A percentile compares a stretch with the other conserved stretches of the same genome.
phyloP scores from a whole-genome alignment of 495 filamentous ascomycete genomes.

The Podospora comata region DNA sequence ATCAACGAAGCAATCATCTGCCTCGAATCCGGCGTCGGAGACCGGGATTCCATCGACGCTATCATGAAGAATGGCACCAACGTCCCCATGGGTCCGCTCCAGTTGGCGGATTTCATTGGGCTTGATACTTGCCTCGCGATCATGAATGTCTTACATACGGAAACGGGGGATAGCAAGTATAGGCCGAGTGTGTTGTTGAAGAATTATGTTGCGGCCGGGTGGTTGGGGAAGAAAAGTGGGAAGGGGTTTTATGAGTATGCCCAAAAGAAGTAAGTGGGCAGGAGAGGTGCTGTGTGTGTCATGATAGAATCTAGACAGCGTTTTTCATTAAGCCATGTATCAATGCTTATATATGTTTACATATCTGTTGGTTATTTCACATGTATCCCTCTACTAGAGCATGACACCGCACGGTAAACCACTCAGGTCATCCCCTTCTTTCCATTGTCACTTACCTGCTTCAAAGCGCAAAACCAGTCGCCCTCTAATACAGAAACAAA shows the following conservation, averaged over 20 bases:
- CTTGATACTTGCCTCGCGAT: constrained; percentile 95
- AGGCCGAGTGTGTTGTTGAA: constrained; percentile 76
- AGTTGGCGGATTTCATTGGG: constrained; percentile 95
- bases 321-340: background rate
- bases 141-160: constrained; percentile 90
- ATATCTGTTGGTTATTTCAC: background rate
- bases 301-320: background rate
- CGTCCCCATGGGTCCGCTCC: constrained; percentile 95
- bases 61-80: constrained; percentile 99
- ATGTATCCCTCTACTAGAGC: background rate
- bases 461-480: background rate
- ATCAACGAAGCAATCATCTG: constrained; percentile 99
- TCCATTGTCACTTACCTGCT: background rate
- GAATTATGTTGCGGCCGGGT: constrained; percentile 98
- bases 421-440: background rate
- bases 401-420: background rate
- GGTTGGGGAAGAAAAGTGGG: constrained; percentile 95
- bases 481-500: background rate
- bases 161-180: constrained; percentile 95
- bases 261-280: background rate
- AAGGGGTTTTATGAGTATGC: constrained; percentile 92
- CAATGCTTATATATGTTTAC: background rate
- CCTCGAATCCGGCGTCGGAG: constrained; percentile 87
- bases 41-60: constrained; percentile 83
- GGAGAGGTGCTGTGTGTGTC: background rate